These are phyloP conservation scores for Penicillium hesseltinei DNA, from an alignment of 2,329 filamentous ascomycete species.

Conservation along the genomic window DNA sequence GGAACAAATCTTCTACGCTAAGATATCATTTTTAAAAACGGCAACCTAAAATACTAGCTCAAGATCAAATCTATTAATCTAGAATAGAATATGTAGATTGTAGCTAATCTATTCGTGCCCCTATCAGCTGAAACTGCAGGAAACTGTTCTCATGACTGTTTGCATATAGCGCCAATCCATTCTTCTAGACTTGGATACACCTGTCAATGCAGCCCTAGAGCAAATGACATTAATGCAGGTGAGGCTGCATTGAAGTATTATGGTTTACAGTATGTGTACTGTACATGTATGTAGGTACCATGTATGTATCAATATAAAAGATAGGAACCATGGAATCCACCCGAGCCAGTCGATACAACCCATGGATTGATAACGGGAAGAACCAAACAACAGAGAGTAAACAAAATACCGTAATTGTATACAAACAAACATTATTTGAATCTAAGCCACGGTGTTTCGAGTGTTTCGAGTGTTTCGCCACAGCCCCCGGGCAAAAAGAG, in stretches of 20 bases:
- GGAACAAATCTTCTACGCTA: neutral
- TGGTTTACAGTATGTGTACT: neutral
- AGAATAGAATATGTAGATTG: neutral
- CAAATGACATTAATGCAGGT: neutral
- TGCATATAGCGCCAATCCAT: neutral
- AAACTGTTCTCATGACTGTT: neutral
- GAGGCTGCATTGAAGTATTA: neutral
- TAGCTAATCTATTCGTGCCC: neutral
- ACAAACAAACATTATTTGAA: neutral
- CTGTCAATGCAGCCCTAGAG: neutral
- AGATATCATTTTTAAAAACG: neutral
- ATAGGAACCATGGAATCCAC: neutral
- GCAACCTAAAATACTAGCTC: neutral
- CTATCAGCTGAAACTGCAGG: neutral
- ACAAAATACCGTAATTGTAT: neutral
- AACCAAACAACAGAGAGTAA: neutral
- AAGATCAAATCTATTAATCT: neutral
- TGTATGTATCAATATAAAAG: neutral
- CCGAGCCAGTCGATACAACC: neutral
- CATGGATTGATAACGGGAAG: conserved; percentile 9
- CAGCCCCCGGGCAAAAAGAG: conserved; percentile 4
- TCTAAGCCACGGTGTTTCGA: conserved; percentile 8
- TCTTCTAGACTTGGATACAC: neutral
- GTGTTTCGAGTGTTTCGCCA: conserved; percentile 3
- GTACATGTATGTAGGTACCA: neutral